Conservation (phyloP, 768 basidiomycete species). For the Lyophyllum atratum region DNA sequence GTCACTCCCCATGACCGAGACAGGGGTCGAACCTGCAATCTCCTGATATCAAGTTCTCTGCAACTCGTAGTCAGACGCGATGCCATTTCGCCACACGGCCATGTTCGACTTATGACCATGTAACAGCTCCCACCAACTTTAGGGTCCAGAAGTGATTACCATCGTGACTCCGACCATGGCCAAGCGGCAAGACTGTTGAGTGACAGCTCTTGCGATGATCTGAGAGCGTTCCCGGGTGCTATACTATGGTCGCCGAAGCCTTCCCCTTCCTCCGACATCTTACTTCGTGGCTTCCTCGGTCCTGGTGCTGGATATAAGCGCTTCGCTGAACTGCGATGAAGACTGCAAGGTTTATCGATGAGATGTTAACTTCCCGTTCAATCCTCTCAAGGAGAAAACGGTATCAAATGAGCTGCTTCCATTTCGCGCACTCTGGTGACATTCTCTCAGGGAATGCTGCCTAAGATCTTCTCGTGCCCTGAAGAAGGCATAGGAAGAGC, state of each 20-base stretch:
- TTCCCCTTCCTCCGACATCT: conserved; percentile 33
- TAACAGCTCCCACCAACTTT: too few species aligned
- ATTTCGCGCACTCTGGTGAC: too few species aligned
- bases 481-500: too few species aligned
- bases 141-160: too few species aligned
- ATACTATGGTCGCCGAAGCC: conserved; percentile 24
- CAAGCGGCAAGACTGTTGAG: too few species aligned
- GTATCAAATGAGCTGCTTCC: background rate
- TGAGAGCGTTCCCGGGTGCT: conserved; percentile 20
- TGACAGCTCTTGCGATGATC: too few species aligned
- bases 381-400: conserved; percentile 16
- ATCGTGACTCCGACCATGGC: too few species aligned
- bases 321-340: conserved; percentile 15
- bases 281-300: conserved; percentile 39
- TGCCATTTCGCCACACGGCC: conserved; percentile 79
- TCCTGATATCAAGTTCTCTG: conserved; percentile 52
- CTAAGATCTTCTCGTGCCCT: too few species aligned
- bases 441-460: too few species aligned
- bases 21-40: conserved; percentile 84
- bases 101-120: background rate
- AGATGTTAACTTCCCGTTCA: conserved; percentile 18
- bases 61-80: conserved; percentile 85
- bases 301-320: conserved; percentile 25
- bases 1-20: conserved; percentile 15
- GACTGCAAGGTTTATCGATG: conserved; percentile 5